Evolutionary conservation across 1,284 basidiomycete species (phyloP).

Genomic region (Marasmius sp.): DNA sequence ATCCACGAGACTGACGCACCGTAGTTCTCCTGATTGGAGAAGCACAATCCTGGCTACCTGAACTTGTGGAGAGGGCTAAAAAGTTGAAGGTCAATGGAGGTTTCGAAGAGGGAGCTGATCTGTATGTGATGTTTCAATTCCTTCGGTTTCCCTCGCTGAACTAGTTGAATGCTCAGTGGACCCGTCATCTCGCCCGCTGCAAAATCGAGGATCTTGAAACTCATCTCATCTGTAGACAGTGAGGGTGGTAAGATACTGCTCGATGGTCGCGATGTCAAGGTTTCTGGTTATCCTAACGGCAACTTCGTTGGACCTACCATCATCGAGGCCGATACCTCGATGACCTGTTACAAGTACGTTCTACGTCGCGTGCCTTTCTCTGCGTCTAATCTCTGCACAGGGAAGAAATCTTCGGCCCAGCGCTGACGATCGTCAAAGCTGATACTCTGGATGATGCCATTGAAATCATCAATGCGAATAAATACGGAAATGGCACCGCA

Average conservation of each 20-base stretch:
- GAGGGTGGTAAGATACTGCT: constrained; percentile 89
- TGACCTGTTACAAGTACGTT: constrained; percentile 84
- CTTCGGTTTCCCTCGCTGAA: constrained; percentile 1
- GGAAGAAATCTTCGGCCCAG: constrained; percentile 96
- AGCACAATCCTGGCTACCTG: constrained; percentile 82
- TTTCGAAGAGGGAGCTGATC: constrained; percentile 84
- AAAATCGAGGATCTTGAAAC: constrained; percentile 73
- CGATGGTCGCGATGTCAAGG: constrained; percentile 77
- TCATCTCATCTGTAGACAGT: constrained; percentile 80
- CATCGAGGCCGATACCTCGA: constrained; percentile 78
- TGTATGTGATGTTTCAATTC: constrained; percentile 52
- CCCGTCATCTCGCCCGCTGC: constrained; percentile 92
- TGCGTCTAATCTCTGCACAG: constrained; percentile 36
- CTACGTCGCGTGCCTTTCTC: not conserved
- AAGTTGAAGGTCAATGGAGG: constrained; percentile 86
- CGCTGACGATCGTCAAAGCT: constrained; percentile 77
- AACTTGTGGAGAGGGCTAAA: constrained; percentile 82
- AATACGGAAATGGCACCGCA: constrained; percentile 92
- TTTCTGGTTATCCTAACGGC: constrained; percentile 82
- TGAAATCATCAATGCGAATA: constrained; percentile 86
- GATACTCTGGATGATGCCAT: constrained; percentile 92
- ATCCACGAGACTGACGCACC: not conserved
- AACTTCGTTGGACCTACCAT: constrained; percentile 97
- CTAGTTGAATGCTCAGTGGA: constrained; percentile 53
- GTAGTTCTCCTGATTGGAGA: constrained; percentile 83